A percentile compares a stretch with the other conserved stretches of the same genome.
Evolutionary conservation across 2,329 filamentous ascomycete species (phyloP).

Genomic region (Camptophora hylomeconis): DNA sequence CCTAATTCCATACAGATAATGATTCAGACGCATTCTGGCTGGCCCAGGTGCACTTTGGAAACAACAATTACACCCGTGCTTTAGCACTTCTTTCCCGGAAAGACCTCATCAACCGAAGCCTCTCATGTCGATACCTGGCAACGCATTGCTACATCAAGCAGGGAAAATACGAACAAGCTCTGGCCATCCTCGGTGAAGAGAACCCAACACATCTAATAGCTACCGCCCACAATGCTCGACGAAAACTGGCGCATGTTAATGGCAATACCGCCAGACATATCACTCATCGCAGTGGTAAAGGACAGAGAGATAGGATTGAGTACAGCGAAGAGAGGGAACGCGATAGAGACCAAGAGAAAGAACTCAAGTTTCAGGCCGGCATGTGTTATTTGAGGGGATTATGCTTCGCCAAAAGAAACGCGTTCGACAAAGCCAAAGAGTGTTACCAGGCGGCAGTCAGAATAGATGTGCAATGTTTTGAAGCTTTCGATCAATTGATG

Average conservation of each 20-base stretch:
- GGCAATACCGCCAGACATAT: conserved; percentile 37
- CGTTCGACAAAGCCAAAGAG: conserved; percentile 91
- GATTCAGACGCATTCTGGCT: conserved; percentile 94
- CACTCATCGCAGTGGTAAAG: conserved; percentile 34
- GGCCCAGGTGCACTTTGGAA: conserved; percentile 93
- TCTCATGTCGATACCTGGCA: conserved; percentile 82
- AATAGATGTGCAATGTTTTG: conserved; percentile 96
- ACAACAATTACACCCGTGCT: conserved; percentile 86
- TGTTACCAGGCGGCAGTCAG: conserved; percentile 96
- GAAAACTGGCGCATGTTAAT: conserved; percentile 59
- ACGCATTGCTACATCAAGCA: conserved; percentile 93
- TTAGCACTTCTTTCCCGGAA: conserved; percentile 74
- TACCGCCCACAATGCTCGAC: conserved; percentile 47
- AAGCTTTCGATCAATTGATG: conserved; percentile 96
- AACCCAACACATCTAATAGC: conserved; percentile 82
- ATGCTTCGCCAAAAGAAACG: conserved; percentile 93
- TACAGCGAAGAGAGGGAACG: conserved; percentile 43
- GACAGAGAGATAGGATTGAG: conserved; percentile 39
- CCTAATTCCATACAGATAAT: conserved; percentile 47
- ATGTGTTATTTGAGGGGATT: conserved; percentile 94
- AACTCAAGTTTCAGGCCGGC: conserved; percentile 78
- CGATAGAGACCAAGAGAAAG: conserved; percentile 56
- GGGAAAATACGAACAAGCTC: conserved; percentile 75
- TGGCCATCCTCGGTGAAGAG: conserved; percentile 74
- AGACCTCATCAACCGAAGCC: conserved; percentile 66